phyloP scores from a whole-genome alignment of 768 basidiomycete genomes.

The Rhizopogon rudus region DNA sequence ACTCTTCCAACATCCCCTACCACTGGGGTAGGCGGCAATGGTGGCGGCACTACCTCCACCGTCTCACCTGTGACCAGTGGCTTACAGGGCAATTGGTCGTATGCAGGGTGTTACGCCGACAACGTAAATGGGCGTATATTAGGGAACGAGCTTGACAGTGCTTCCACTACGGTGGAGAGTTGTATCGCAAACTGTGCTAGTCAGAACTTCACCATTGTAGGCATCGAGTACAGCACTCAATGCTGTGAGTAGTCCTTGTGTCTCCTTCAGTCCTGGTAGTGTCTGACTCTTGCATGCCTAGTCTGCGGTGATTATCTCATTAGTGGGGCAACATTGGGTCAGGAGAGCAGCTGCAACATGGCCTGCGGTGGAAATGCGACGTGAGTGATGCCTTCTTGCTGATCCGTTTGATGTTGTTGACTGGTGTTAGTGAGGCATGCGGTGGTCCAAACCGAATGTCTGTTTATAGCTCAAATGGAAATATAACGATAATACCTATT shows the following conservation, averaged over 20 bases:
- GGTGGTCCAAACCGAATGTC: slow-evolving; percentile 73
- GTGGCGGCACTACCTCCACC: slow-evolving; percentile 10
- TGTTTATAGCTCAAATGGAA: slow-evolving; percentile 52
- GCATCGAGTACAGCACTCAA: slow-evolving; percentile 55
- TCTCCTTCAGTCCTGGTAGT: neutral
- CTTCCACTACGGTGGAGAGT: slow-evolving; percentile 47
- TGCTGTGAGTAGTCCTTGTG: slow-evolving; percentile 37
- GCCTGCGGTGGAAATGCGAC: slow-evolving; percentile 63
- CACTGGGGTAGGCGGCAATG: slow-evolving; percentile 32
- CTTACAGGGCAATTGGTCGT: slow-evolving; percentile 54
- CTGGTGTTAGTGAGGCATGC: slow-evolving; percentile 50
- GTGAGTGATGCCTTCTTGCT: slow-evolving; percentile 31
- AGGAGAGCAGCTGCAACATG: slow-evolving; percentile 61
- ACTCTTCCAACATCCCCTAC: slow-evolving; percentile 35
- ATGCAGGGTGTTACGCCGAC: slow-evolving; percentile 70
- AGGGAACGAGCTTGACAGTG: slow-evolving; percentile 33
- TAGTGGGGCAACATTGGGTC: slow-evolving; percentile 49
- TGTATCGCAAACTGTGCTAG: slow-evolving; percentile 58
- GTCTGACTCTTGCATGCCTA: slow-evolving; percentile 20
- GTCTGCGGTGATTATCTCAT: slow-evolving; percentile 69
- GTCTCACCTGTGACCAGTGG: slow-evolving; percentile 45
- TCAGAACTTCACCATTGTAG: slow-evolving; percentile 61
- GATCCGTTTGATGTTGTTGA: slow-evolving; percentile 2
- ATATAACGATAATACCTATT: slow-evolving; percentile 52
- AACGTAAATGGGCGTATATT: slow-evolving; percentile 64